Evolutionary conservation across 2,329 filamentous ascomycete species (phyloP).

Genomic region (Arachnomyces sp.): DNA sequence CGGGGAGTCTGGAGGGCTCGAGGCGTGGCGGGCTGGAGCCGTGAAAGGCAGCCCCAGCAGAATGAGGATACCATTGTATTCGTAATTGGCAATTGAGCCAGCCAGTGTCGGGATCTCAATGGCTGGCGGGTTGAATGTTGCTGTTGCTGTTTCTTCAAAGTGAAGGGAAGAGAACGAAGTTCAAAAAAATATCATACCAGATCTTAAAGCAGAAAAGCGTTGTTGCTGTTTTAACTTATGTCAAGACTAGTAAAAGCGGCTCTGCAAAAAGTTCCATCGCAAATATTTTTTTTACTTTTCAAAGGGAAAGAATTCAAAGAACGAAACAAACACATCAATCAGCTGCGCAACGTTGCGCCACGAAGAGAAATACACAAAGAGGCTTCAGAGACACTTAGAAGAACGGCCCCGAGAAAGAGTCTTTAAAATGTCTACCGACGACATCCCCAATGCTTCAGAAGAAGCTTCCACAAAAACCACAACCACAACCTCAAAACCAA

Average conservation of each 20-base stretch:
- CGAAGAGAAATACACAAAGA: too few species aligned
- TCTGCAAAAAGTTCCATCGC: conserved; percentile 12
- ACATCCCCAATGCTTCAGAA: conserved; percentile 18
- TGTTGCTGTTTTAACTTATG: conserved; percentile 13
- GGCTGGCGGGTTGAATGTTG: background rate
- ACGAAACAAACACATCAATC: too few species aligned
- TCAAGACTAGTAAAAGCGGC: conserved; percentile 21
- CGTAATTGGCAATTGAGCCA: conserved; percentile 25
- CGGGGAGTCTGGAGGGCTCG: conserved; percentile 27
- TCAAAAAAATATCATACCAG: conserved; percentile 17
- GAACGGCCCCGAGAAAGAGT: background rate
- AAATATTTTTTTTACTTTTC: too few species aligned
- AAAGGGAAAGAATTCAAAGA: too few species aligned
- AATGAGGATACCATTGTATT: conserved; percentile 48
- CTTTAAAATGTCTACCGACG: conserved; percentile 21
- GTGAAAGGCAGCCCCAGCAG: conserved; percentile 52
- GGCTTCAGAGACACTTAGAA: too few species aligned
- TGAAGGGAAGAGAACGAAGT: conserved; percentile 9
- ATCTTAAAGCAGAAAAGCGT: conserved; percentile 19
- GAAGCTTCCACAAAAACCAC: conserved; percentile 6
- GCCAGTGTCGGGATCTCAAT: conserved; percentile 19
- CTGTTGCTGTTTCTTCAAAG: too few species aligned
- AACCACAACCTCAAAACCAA: conserved; percentile 18
- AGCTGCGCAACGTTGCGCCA: too few species aligned
- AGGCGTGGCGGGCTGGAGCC: conserved; percentile 34